Base-by-base conservation (phyloP, 306 rosid genomes). In the Cajanus cajan region DNA sequence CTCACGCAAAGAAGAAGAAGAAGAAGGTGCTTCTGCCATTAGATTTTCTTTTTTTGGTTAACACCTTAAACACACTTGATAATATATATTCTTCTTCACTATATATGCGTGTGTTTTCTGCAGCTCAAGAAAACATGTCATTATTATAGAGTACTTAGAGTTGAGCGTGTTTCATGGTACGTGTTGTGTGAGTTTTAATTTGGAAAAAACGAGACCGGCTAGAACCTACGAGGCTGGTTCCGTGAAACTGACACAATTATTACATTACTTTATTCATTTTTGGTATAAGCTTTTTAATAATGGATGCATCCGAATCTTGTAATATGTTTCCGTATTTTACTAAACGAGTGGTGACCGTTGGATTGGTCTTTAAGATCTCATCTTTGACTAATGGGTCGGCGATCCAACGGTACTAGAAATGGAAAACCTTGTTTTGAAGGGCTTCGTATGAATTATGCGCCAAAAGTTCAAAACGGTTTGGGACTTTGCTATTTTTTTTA, bases 191-290 rank as follows among this genome's bases (percentile, higher is more conserved):
- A 73, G 83, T 85, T 63, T 63, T 16, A 16, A 34, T 8, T 14
- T 61, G 14, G 43, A 61, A 61, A 36, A 16, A 65, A 66, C 34
- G 18, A 19, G 24, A 74, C 33, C 1, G 22, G 22, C 57, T 10
- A 36, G 92, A 90, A 90, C 78, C 70, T 78, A 68, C 90, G 11
- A 33, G 78, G 91, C 63, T 84, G 77, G 34, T 90, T 77, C 87
- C 75, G 16, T 51, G 94, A 85, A 85, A 54, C 51, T 78, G 58
- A 47, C 31, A 28, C 31, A 34, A 47, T 5, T 74, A 18, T 33
- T 28, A 28, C 3, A 28, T 28, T 28, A 28, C 3, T 28, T 3
- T 54, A 12, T 61, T 10, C 18, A 51, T 9, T 14, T 16, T 54
- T 36, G 3, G 10, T 13, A 9, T 52, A 52, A 19, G 5, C 58